phyloP scores from a whole-genome alignment of 2,329 filamentous ascomycete species.

The Didymella arachidicola region DNA sequence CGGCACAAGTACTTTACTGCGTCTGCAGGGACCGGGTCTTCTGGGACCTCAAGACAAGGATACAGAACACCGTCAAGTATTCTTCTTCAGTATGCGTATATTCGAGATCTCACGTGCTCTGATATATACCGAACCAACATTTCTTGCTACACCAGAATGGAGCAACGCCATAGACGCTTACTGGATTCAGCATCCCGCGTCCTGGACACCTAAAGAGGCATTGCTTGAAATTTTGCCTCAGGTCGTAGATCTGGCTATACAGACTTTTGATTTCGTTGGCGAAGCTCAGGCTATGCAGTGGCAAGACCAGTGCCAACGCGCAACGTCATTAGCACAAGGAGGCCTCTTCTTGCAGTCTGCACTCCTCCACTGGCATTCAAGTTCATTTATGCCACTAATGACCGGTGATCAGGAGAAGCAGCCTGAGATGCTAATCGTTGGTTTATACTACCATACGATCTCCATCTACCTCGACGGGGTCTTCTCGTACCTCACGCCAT shows the following conservation, averaged over 20 bases:
- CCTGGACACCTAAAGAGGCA: constrained; percentile 38
- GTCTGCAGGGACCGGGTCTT: constrained; percentile 27
- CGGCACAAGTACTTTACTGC: constrained; percentile 38
- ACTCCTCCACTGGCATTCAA: constrained; percentile 28
- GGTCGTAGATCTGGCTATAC: constrained; percentile 33
- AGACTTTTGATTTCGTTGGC: constrained; percentile 13
- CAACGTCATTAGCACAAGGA: constrained; percentile 27
- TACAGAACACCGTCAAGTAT: constrained; percentile 25
- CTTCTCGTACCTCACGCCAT: constrained; percentile 36
- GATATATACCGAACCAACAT: constrained; percentile 36
- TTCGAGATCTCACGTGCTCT: constrained; percentile 41
- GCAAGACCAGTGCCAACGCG: neutral
- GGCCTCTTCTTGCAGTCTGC: constrained; percentile 27
- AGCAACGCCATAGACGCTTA: constrained; percentile 25
- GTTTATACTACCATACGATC: constrained; percentile 35
- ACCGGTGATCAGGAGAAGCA: neutral
- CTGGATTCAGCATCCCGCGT: constrained; percentile 22
- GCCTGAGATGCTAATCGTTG: constrained; percentile 26
- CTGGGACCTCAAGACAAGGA: constrained; percentile 11
- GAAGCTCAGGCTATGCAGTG: neutral
- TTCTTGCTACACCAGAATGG: constrained; percentile 33
- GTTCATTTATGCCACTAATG: neutral
- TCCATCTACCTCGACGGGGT: constrained; percentile 42
- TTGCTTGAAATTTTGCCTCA: constrained; percentile 38
- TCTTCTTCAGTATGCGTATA: constrained; percentile 38